Evolutionary conservation across 2,329 filamentous ascomycete genomes (phyloP).

Genomic region (Sarocladium brachiariae): DNA sequence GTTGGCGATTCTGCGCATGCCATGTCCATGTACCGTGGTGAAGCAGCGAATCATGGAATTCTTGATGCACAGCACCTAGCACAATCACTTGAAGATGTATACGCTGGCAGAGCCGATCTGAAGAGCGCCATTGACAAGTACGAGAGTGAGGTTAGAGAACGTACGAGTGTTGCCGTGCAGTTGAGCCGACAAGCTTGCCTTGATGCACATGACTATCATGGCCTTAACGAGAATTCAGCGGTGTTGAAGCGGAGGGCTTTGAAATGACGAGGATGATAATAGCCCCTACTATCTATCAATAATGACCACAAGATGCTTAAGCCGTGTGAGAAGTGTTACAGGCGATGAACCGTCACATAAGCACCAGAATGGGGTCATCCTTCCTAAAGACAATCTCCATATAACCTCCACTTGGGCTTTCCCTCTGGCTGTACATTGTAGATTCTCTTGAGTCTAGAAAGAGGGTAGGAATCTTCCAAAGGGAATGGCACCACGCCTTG

Average conservation of each 20-base stretch:
- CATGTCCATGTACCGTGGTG: slow-evolving; percentile 49
- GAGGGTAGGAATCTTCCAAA: no score
- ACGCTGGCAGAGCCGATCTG: slow-evolving; percentile 11
- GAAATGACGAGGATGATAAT: slow-evolving; percentile 4
- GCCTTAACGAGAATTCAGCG: slow-evolving; percentile 25
- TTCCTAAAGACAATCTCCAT: no score
- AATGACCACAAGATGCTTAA: no score
- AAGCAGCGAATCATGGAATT: slow-evolving; percentile 33
- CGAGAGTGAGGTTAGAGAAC: slow-evolving; percentile 24
- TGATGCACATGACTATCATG: slow-evolving; percentile 24
- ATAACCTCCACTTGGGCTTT: no score
- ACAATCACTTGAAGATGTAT: slow-evolving; percentile 16
- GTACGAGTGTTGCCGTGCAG: slow-evolving; percentile 21
- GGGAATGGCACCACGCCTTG: no score
- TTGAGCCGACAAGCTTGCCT: slow-evolving; percentile 26
- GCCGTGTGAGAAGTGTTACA: no score
- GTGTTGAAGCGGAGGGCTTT: slow-evolving; percentile 20
- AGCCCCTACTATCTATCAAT: no score
- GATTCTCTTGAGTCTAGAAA: no score
- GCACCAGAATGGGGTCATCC: no score
- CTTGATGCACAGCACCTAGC: slow-evolving; percentile 28
- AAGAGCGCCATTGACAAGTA: slow-evolving; percentile 20
- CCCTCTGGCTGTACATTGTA: no score
- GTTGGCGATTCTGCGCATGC: slow-evolving; percentile 49
- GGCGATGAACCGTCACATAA: no score